These are phyloP conservation scores for Trichoderma brevicompactum DNA, from an alignment of 2,329 filamentous ascomycete species.

Conservation along the genomic window DNA sequence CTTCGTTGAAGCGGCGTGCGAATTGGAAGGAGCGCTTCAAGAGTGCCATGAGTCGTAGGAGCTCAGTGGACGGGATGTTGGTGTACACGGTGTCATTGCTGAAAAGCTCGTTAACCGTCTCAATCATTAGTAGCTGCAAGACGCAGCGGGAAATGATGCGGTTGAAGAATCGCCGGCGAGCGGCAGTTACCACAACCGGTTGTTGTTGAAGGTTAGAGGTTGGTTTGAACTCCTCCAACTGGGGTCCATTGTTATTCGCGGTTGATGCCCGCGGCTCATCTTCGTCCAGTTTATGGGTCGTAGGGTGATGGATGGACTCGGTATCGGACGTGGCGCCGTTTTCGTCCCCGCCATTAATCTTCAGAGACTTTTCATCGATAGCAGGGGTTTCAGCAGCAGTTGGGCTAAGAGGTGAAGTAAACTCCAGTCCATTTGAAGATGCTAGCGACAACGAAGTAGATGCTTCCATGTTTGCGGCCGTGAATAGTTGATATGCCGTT, in stretches of 20 bases:
- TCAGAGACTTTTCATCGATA: conserved; percentile 61
- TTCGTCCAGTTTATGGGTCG: conserved; percentile 40
- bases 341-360: conserved; percentile 60
- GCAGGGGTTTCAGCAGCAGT: conserved; percentile 44
- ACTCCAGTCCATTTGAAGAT: conserved; percentile 54
- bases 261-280: conserved; percentile 44
- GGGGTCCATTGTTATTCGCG: conserved; percentile 41
- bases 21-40: conserved; percentile 97
- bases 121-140: conserved; percentile 96
- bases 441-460: conserved; percentile 57
- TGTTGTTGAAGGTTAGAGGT: conserved; percentile 78
- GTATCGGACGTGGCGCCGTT: conserved; percentile 40
- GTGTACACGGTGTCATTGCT: conserved; percentile 94
- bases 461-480: conserved; percentile 67
- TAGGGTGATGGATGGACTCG: conserved; percentile 41
- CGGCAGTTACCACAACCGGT: conserved; percentile 88
- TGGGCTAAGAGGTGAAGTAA: conserved; percentile 52
- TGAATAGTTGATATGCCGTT: conserved; percentile 93
- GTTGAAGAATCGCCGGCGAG: conserved; percentile 95
- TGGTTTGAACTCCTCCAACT: conserved; percentile 86
- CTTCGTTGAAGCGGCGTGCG: conserved; percentile 94
- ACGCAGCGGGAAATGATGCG: conserved; percentile 99
- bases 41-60: conserved; percentile 89
- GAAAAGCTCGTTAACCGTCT: conserved; percentile 98
- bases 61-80: conserved; percentile 86